Evolutionary conservation across 805 yeast genomes (phyloP), one percentile per base, ranked within the genome.

Genomic region (Ogataea pignaliae): DNA sequence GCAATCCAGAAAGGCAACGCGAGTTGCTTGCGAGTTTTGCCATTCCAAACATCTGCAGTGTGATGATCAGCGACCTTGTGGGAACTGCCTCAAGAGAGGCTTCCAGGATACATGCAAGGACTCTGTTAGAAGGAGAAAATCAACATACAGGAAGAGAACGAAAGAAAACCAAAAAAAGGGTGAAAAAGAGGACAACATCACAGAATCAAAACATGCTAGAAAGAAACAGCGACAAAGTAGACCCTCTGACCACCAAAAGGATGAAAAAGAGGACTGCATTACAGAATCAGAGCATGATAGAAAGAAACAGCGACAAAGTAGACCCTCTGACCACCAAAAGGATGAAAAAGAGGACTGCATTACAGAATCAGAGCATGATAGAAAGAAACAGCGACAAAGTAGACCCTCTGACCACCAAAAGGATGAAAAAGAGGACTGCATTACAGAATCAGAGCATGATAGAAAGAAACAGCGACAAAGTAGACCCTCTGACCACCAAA

Each of bases 1-100:
- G 56, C 66, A 65, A 35, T 66, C 63, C 33, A 63, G 91, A 37
- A 78, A 71, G 50, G 88, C 89, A 5, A 79, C 84, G 2, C 65
- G 77, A 9, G 71, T 83, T 37, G 93, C 91, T 1, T 85, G 93
- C 56, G 71, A 71, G 15, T 82, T 83, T 57, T 85, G 91, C 60
- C 88, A 84, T 56, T 64, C 72, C 21, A 85, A 85, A 51, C 93
- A 84, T 54, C 68, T 85, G 12, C 90, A 84, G 53, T 85, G 91
- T 60, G 85, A 84, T 48, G 65, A 75, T 44, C 70, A 73, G 26
- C 65, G 93, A 45, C 91, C 93, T 0, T 85, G 91, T 54, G 72
- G 72, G 50, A 85, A 85, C 57, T 85, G 93, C 63, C 54, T 71
- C 16, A 84, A 83, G 57, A 63, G 90, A 44, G 77, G 78, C 17